A percentile compares a stretch with the other conserved stretches of the same genome.
phyloP scores from a whole-genome alignment of 1,139 yeast genomes.

The Candida sp. region DNA sequence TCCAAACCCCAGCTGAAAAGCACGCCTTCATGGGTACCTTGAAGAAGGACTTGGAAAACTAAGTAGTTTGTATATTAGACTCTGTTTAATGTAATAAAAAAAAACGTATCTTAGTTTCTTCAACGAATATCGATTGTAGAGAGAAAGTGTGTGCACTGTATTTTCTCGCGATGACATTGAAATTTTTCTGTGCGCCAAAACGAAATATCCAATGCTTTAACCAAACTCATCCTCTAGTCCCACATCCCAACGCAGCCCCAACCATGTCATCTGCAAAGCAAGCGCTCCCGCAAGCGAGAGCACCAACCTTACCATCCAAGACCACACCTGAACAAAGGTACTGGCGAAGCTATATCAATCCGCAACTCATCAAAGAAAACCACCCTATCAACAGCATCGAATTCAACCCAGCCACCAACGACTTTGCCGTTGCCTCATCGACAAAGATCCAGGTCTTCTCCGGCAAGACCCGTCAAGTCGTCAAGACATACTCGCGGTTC shows the following conservation, averaged over 20 bases:
- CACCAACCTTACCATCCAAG: constrained; percentile 76
- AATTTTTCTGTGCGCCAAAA: no score
- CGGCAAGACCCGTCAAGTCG: constrained; percentile 89
- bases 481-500: constrained; percentile 88
- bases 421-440: constrained; percentile 92
- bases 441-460: constrained; percentile 93
- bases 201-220: no score
- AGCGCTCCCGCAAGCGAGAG: constrained; percentile 69
- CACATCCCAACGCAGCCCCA: no score
- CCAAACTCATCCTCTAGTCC: not conserved
- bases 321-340: constrained; percentile 94
- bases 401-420: constrained; percentile 87
- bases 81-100: no score
- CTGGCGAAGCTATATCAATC: constrained; percentile 87
- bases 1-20: constrained; percentile 99
- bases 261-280: constrained; percentile 81
- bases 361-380: constrained; percentile 92
- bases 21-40: constrained; percentile 99
- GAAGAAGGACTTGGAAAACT: constrained; percentile 80
- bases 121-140: no score
- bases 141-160: no score
- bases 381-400: constrained; percentile 88
- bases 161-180: constrained; percentile 1
- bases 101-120: no score
- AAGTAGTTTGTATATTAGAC: constrained; percentile 8